Evolutionary conservation across 2,329 filamentous ascomycete species (phyloP).

Genomic region (Colletotrichum australisinense): DNA sequence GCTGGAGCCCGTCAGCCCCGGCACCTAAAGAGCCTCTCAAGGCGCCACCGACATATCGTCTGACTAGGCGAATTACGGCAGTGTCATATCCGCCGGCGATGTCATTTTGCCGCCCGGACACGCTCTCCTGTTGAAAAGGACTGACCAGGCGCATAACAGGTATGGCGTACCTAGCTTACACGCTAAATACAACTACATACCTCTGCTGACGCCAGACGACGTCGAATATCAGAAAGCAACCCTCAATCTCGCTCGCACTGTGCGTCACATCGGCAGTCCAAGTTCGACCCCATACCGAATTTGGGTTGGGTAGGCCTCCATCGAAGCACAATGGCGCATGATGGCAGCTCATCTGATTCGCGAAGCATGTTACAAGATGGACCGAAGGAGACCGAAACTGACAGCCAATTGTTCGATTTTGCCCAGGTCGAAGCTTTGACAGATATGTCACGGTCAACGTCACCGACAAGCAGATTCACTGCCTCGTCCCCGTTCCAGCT

Average conservation of each 20-base stretch:
- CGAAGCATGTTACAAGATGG: not conserved
- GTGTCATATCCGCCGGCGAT: not conserved
- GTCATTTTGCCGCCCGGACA: not conserved
- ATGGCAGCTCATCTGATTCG: not conserved
- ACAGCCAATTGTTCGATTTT: not conserved
- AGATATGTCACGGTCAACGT: conserved; percentile 1
- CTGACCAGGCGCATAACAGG: not conserved
- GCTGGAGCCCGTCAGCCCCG: not conserved
- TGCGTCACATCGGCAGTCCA: conserved; percentile 4
- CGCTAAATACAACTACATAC: conserved; percentile 9
- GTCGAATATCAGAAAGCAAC: not conserved
- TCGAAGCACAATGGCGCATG: conserved; percentile 8
- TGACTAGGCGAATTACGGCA: not conserved
- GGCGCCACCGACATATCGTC: not conserved
- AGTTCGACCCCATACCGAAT: conserved; percentile 1
- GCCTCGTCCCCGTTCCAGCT: not conserved
- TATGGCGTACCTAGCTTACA: not conserved
- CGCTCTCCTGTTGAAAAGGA: not conserved
- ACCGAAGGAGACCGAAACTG: not conserved
- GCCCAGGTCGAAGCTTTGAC: not conserved
- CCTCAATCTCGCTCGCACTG: conserved; percentile 8
- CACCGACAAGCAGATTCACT: not conserved
- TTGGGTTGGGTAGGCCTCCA: not conserved
- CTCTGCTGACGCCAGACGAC: conserved; percentile 3
- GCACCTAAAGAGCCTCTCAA: not conserved